Evolutionary conservation across 106 monocot genomes (phyloP).

Genomic region (Apostasia ramifera): DNA sequence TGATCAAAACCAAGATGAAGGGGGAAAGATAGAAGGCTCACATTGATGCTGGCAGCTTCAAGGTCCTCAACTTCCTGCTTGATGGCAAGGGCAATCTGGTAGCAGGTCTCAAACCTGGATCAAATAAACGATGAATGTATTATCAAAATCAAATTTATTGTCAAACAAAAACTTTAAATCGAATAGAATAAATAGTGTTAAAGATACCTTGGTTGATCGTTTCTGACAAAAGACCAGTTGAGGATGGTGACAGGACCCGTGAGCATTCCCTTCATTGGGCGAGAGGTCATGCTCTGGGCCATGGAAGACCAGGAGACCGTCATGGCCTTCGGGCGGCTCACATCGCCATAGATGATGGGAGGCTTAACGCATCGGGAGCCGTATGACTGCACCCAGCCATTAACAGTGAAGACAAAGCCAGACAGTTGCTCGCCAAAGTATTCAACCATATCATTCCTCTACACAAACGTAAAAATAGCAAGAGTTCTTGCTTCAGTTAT

Average conservation of each 20-base stretch:
- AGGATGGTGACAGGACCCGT: constrained; percentile 29
- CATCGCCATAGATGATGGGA: constrained; percentile 24
- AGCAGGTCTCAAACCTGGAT: constrained; percentile 24
- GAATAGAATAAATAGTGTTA: neutral
- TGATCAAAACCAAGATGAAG: neutral
- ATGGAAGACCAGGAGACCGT: constrained; percentile 26
- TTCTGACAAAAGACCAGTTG: constrained; percentile 28
- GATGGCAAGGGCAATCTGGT: constrained; percentile 27
- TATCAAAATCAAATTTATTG: too few relatives aligned
- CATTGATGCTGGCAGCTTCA: constrained; percentile 23
- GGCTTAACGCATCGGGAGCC: constrained; percentile 31
- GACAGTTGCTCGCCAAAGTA: constrained; percentile 25
- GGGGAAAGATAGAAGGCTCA: constrained; percentile 1
- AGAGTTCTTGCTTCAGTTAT: too few relatives aligned
- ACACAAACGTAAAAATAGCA: neutral
- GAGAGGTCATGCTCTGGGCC: constrained; percentile 25
- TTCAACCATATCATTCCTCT: constrained; percentile 32
- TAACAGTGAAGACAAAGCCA: constrained; percentile 23
- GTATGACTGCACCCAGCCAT: constrained; percentile 29
- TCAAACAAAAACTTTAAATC: neutral
- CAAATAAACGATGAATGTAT: too few relatives aligned
- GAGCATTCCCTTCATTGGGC: constrained; percentile 31
- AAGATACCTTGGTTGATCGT: constrained; percentile 18
- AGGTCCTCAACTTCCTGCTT: constrained; percentile 28
- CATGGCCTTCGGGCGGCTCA: constrained; percentile 29